Base-by-base conservation (phyloP, 1,139 yeast species). In the Candida sojae region DNA sequence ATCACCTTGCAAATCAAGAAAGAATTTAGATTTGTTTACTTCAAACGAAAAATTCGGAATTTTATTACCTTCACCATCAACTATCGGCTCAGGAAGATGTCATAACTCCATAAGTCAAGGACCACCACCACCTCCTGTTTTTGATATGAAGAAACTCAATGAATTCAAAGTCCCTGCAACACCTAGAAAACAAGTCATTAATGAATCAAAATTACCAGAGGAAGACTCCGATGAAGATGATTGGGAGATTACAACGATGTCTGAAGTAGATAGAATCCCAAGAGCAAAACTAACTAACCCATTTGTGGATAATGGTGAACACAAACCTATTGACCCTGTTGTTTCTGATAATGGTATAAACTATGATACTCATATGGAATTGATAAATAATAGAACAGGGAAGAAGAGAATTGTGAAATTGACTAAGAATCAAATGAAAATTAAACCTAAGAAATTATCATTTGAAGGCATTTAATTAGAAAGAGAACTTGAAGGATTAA, bases 31-130 rank as follows among this genome's bases (percentile, higher is more conserved):
- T 31, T 39, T 43, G 36, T 35, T 42, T 12, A 42, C 43, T 9
- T 41, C 37, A 11, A 45, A 29, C 21, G 52, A 45, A 12, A 51
- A 51, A 49, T 64, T 70, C 52, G 71, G 72, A 5, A 55, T 65
- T 34, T 58, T 73, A 35, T 60, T 73, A 44, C 79, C 79, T 2
- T 65, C 70, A n/a, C 77, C 76, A 2, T 70, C 77, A 0, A 71
- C 73, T 0, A 65, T 72, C 5, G 79, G 79, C 1, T 57, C 73
- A 1, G 79, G 79, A 1, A 60, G 79, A 46, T 32, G 34, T 23
- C 44, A 42, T 42, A 33, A 17, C 12, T 13, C 39, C 10, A 17
- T 34, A 4, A n/a, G 34, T 10, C 44, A 33, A 34, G 33, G 23
- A 31, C 23, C 43, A 35, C 44, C 50, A 31, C 23, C 43, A 35